phyloP scores from a whole-genome alignment of 1,284 basidiomycete genomes.

The Puccinia novopanici region DNA sequence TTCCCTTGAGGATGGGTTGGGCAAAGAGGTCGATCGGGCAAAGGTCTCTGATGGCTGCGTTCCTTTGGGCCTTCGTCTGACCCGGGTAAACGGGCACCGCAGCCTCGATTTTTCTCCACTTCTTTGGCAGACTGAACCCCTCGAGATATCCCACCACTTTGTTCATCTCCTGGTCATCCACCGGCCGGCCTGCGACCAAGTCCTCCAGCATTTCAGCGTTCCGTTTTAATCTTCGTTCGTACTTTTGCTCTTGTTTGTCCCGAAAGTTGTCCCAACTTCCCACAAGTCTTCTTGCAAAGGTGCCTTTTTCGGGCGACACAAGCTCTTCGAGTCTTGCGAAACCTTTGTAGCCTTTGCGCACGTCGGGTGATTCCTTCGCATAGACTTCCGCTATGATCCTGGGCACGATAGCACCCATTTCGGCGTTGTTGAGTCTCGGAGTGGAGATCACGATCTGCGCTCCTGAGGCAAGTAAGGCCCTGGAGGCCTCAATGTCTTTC shows the following conservation, averaged over 20 bases:
- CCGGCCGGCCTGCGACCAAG: too few relatives aligned
- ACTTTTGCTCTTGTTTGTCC: too few relatives aligned
- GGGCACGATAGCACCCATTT: not conserved
- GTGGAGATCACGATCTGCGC: not conserved
- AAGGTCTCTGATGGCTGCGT: not conserved
- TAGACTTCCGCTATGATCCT: not conserved
- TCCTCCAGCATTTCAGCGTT: too few relatives aligned
- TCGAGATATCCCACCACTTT: too few relatives aligned
- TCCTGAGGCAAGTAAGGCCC: not conserved
- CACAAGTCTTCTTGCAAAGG: not conserved
- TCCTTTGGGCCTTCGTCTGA: too few relatives aligned
- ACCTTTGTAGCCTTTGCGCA: not conserved
- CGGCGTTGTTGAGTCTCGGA: not conserved
- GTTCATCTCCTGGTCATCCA: too few relatives aligned
- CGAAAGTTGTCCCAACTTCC: too few relatives aligned
- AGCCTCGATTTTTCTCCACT: too few relatives aligned
- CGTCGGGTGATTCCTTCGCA: not conserved
- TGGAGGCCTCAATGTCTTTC: not conserved
- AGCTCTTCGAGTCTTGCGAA: not conserved
- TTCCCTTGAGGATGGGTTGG: not conserved
- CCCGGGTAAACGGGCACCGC: too few relatives aligned
- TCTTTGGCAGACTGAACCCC: too few relatives aligned
- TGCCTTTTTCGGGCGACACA: not conserved
- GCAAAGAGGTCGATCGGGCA: slow-evolving; percentile 15
- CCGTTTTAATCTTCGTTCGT: too few relatives aligned